Evolutionary conservation across 495 filamentous ascomycete genomes (phyloP).

Genomic region (Tuber aestivum): DNA sequence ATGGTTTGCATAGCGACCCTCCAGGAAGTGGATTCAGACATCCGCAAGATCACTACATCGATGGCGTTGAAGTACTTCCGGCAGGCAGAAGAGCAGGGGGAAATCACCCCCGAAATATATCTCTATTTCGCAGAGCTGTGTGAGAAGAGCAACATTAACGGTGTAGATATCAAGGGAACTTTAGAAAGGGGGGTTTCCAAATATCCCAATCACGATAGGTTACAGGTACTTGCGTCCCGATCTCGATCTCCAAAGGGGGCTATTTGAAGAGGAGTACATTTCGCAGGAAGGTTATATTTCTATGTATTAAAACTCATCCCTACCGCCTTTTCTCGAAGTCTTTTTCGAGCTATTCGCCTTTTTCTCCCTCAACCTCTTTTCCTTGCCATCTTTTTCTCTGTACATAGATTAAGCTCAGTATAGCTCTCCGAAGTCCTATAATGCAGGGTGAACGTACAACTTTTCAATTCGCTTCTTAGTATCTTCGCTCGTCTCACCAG

Average conservation of each 20-base stretch:
- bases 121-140: slow-evolving; percentile 21
- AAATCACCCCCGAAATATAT: slow-evolving; percentile 22
- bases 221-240: not conserved
- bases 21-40: slow-evolving; percentile 58
- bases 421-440: not conserved
- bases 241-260: not conserved
- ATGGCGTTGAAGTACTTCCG: slow-evolving; percentile 29
- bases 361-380: slow-evolving; percentile 64
- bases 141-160: not conserved
- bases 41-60: slow-evolving; percentile 53
- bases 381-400: slow-evolving; percentile 67
- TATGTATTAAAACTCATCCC: slow-evolving; percentile 30
- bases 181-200: slow-evolving; percentile 4
- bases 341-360: slow-evolving; percentile 80
- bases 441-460: slow-evolving; percentile 52
- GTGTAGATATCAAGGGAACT: not conserved
- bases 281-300: not conserved
- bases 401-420: slow-evolving; percentile 18
- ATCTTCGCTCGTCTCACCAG: slow-evolving; percentile 59
- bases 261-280: not conserved
- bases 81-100: slow-evolving; percentile 22
- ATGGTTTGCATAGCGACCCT: slow-evolving; percentile 51
- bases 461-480: slow-evolving; percentile 56
- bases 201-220: not conserved
- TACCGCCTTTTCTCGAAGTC: slow-evolving; percentile 54